These are phyloP conservation scores for Ambrosiella beaveri DNA, from an alignment of 2,329 filamentous ascomycete genomes.

Conservation along the genomic window DNA sequence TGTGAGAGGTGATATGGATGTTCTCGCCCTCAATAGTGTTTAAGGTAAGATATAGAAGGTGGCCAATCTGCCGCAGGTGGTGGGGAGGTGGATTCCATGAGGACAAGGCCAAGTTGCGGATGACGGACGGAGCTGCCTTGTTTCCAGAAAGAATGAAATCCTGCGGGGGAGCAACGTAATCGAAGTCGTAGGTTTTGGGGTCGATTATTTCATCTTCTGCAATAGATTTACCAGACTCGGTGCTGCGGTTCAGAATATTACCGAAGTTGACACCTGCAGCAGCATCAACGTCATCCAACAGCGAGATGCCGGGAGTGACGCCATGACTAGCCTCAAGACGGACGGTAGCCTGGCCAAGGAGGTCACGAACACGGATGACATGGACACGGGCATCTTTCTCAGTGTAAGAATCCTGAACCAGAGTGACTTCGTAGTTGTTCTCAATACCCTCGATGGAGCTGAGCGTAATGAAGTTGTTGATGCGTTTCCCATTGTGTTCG, in stretches of 20 bases:
- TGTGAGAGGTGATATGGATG: conserved; percentile 79
- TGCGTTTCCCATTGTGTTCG: conserved; percentile 69
- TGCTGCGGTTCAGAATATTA: conserved; percentile 1
- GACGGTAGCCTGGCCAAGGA: conserved; percentile 82
- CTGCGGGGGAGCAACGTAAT: conserved; percentile 47
- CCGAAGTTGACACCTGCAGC: conserved; percentile 22
- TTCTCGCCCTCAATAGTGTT: conserved; percentile 92
- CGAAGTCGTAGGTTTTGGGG: conserved; percentile 48
- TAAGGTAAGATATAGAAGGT: conserved; percentile 75
- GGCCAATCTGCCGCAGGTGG: conserved; percentile 75
- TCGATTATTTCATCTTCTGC: neutral
- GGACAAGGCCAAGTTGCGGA: conserved; percentile 77
- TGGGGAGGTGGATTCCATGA: conserved; percentile 94
- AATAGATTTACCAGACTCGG: neutral
- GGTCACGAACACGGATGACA: conserved; percentile 72
- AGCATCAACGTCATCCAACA: conserved; percentile 60
- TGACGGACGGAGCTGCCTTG: conserved; percentile 63
- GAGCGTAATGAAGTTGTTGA: conserved; percentile 90
- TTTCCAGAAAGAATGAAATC: conserved; percentile 53
- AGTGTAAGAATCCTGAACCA: conserved; percentile 91
- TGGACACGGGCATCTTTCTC: conserved; percentile 97
- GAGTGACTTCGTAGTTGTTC: conserved; percentile 56
- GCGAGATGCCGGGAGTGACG: conserved; percentile 64
- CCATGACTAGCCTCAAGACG: conserved; percentile 77
- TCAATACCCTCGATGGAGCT: conserved; percentile 72